Evolutionary conservation across 805 yeast genomes (phyloP).

Genomic region (Sungouiozyma ichnusensis): DNA sequence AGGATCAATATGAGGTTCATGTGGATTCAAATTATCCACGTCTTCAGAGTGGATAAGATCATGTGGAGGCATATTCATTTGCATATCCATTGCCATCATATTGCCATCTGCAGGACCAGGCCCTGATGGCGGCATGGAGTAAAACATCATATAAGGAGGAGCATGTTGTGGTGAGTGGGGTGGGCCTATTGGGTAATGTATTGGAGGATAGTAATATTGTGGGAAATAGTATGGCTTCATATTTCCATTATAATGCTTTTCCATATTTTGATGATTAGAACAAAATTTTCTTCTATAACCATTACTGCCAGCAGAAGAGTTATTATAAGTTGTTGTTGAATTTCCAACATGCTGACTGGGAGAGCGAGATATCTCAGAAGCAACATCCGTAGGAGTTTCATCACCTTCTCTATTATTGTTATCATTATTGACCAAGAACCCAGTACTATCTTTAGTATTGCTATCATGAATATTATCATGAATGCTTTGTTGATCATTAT

Average conservation of each 20-base stretch:
- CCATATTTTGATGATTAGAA: constrained; percentile 1
- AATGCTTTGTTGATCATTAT: not conserved
- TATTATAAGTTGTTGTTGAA: constrained; percentile 19
- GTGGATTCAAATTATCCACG: not conserved
- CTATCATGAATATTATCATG: not conserved
- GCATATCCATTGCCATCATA: constrained; percentile 9
- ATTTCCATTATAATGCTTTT: constrained; percentile 6
- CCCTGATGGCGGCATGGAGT: constrained; percentile 25
- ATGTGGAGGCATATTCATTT: constrained; percentile 1
- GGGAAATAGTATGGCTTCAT: constrained; percentile 23
- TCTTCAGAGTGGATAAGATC: not conserved
- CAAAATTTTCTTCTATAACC: constrained; percentile 7
- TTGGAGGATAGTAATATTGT: constrained; percentile 20
- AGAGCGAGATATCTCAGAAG: constrained; percentile 19
- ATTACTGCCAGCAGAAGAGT: constrained; percentile 23
- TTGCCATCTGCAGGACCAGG: constrained; percentile 11
- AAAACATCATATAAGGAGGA: constrained; percentile 25
- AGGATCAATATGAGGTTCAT: not conserved
- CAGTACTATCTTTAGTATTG: not conserved
- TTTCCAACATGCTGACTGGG: constrained; percentile 9
- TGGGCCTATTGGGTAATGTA: constrained; percentile 22
- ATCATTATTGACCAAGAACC: not conserved
- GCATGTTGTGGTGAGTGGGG: constrained; percentile 11
- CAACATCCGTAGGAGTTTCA: constrained; percentile 14
- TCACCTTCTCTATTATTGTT: not conserved